phyloP scores from a whole-genome alignment of 2,329 filamentous ascomycete genomes.

The Exophiala calicioides region DNA sequence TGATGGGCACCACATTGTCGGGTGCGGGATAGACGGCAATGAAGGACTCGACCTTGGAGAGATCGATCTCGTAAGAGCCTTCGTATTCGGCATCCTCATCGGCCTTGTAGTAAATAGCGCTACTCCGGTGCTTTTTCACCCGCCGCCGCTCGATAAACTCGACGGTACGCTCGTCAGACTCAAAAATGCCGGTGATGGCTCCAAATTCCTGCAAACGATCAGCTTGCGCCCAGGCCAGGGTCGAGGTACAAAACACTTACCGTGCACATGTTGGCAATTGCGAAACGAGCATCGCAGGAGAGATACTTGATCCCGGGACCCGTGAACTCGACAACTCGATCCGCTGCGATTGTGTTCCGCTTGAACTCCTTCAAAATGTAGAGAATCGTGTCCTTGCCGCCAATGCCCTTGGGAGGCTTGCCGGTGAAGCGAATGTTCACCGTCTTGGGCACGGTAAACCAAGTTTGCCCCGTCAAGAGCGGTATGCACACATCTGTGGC shows the following conservation, averaged over 20 bases:
- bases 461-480: constrained; percentile 49
- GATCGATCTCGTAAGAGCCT: constrained; percentile 40
- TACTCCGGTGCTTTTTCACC: constrained; percentile 35
- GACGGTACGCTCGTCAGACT: constrained; percentile 41
- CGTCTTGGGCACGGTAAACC: no score
- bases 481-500: constrained; percentile 49
- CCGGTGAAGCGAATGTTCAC: no score
- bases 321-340: constrained; percentile 49
- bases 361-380: constrained; percentile 48
- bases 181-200: constrained; percentile 47
- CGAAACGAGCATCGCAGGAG: constrained; percentile 49
- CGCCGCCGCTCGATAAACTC: constrained; percentile 39
- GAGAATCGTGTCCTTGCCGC: constrained; percentile 51
- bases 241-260: constrained; percentile 8
- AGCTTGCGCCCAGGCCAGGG: no score
- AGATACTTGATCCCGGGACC: constrained; percentile 44
- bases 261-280: constrained; percentile 52
- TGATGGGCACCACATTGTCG: constrained; percentile 47
- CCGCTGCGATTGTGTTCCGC: constrained; percentile 48
- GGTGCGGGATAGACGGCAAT: constrained; percentile 46
- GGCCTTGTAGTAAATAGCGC: constrained; percentile 41
- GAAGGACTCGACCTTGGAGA: constrained; percentile 40
- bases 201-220: constrained; percentile 40
- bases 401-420: constrained; percentile 43
- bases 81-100: constrained; percentile 45